A percentile compares a stretch with the other conserved stretches of the same genome.
Evolutionary conservation across 371 early-diverging fungal genomes (phyloP).

Genomic region (Mucor sp.): DNA sequence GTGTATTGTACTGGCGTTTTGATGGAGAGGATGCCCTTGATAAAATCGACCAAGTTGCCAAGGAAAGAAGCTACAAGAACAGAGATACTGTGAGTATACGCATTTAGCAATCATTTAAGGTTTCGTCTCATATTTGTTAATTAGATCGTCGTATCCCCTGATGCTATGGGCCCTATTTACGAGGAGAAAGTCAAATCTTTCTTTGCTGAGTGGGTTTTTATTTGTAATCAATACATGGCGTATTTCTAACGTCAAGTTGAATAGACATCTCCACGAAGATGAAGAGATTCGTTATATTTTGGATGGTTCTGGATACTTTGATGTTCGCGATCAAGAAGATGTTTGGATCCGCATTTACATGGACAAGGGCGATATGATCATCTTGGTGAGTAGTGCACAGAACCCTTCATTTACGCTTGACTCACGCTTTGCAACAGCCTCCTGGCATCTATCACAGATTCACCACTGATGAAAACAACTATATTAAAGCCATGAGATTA

Average conservation of each 20-base stretch:
- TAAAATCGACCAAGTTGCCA: constrained; percentile 69
- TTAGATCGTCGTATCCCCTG: constrained; percentile 69
- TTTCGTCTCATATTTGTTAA: neutral
- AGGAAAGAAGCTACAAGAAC: constrained; percentile 85
- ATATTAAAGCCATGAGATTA: constrained; percentile 88
- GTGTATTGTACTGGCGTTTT: constrained; percentile 77
- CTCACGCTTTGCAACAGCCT: constrained; percentile 54
- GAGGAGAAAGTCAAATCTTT: constrained; percentile 92
- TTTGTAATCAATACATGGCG: neutral
- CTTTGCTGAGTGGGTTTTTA: constrained; percentile 76
- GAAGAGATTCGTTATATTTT: constrained; percentile 95
- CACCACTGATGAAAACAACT: constrained; percentile 84
- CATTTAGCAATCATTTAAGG: neutral
- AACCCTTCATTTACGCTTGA: neutral
- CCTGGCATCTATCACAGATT: constrained; percentile 97
- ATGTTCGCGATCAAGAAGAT: constrained; percentile 77
- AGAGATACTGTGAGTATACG: constrained; percentile 73
- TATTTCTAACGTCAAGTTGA: neutral
- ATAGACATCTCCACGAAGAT: constrained; percentile 92
- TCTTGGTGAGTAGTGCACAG: constrained; percentile 62
- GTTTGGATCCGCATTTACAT: constrained; percentile 90
- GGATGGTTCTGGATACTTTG: constrained; percentile 92
- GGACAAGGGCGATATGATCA: constrained; percentile 80
- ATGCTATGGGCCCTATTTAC: constrained; percentile 75
- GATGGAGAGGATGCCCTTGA: constrained; percentile 60